These are phyloP conservation scores for Ganoderma lingzhi DNA, from an alignment of 1,284 basidiomycete species.

Conservation along the genomic window DNA sequence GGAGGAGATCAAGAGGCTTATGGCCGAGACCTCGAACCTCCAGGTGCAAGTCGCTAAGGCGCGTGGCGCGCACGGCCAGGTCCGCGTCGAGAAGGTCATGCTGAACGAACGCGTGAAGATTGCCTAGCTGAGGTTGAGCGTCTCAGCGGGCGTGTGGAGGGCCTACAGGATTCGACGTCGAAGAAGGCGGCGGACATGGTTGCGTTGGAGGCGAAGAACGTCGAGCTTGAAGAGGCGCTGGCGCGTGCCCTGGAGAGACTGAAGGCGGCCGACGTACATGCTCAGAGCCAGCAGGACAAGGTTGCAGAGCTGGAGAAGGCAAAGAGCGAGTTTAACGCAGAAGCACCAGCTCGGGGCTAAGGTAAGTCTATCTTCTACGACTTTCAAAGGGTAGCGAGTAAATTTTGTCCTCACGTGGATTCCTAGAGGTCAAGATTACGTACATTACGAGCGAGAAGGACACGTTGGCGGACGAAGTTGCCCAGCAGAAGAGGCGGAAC, in stretches of 20 bases:
- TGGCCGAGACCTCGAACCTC: slow-evolving; percentile 62
- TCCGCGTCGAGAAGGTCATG: slow-evolving; percentile 83
- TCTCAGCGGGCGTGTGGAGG: slow-evolving; percentile 61
- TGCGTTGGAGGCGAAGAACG: slow-evolving; percentile 60
- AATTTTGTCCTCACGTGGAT: slow-evolving; percentile 69
- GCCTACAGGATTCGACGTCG: slow-evolving; percentile 54
- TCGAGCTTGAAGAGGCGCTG: slow-evolving; percentile 73
- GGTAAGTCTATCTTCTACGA: slow-evolving; percentile 49
- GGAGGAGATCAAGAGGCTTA: slow-evolving; percentile 70
- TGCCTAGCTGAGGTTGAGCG: slow-evolving; percentile 72
- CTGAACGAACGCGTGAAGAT: slow-evolving; percentile 64
- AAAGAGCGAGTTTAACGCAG: slow-evolving; percentile 59
- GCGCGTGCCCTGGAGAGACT: slow-evolving; percentile 72
- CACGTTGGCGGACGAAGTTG: slow-evolving; percentile 55
- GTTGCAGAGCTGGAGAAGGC: slow-evolving; percentile 67
- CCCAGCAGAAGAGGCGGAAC: slow-evolving; percentile 63
- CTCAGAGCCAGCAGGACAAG: slow-evolving; percentile 65
- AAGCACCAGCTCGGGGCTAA: slow-evolving; percentile 64
- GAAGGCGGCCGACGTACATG: slow-evolving; percentile 72
- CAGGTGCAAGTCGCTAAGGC: slow-evolving; percentile 79
- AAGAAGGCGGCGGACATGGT: slow-evolving; percentile 56
- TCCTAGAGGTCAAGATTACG: slow-evolving; percentile 63
- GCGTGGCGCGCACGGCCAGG: slow-evolving; percentile 76
- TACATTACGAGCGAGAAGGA: slow-evolving; percentile 71
- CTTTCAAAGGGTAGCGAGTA: background rate